These are phyloP conservation scores for Ophiostoma australiae DNA, from an alignment of 2,329 filamentous ascomycete species.

Conservation along the genomic window DNA sequence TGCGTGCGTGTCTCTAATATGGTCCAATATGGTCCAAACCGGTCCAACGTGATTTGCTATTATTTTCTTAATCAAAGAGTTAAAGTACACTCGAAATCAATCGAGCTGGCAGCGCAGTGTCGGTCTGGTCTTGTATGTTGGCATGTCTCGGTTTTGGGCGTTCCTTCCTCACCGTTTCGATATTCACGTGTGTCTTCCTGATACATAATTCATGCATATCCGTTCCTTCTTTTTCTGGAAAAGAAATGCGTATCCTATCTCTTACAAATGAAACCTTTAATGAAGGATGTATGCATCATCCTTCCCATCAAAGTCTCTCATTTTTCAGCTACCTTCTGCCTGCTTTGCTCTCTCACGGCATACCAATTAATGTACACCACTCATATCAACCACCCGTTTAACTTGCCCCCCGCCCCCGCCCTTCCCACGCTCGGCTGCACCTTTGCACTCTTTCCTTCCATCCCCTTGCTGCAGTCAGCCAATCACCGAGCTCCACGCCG, in stretches of 20 bases:
- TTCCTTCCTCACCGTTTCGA: slow-evolving; percentile 7
- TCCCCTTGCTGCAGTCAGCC: slow-evolving; percentile 21
- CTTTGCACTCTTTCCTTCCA: slow-evolving; percentile 11
- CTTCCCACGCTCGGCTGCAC: slow-evolving; percentile 1
- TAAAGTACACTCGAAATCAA: not conserved
- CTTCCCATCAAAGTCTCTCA: not conserved
- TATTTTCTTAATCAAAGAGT: not conserved
- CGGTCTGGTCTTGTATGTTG: slow-evolving; percentile 3
- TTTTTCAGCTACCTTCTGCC: not conserved
- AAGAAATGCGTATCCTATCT: not conserved
- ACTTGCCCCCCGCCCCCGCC: slow-evolving; percentile 17
- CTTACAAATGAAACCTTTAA: not conserved
- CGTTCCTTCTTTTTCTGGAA: not conserved
- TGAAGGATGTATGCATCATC: not conserved
- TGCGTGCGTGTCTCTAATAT: slow-evolving; percentile 4
- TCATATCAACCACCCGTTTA: not conserved
- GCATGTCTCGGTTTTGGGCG: not conserved
- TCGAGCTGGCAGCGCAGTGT: not conserved
- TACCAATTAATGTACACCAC: not conserved
- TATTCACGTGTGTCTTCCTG: not conserved
- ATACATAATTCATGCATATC: not conserved
- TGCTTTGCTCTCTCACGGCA: not conserved
- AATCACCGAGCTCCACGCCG: slow-evolving; percentile 28
- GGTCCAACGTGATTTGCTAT: not conserved
- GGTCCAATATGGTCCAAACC: not conserved